Percentiles rank a stretch among this genome's conserved stretches.
Evolutionary conservation across 1,284 basidiomycete genomes (phyloP).

Genomic region (Megacollybia platyphylla): DNA sequence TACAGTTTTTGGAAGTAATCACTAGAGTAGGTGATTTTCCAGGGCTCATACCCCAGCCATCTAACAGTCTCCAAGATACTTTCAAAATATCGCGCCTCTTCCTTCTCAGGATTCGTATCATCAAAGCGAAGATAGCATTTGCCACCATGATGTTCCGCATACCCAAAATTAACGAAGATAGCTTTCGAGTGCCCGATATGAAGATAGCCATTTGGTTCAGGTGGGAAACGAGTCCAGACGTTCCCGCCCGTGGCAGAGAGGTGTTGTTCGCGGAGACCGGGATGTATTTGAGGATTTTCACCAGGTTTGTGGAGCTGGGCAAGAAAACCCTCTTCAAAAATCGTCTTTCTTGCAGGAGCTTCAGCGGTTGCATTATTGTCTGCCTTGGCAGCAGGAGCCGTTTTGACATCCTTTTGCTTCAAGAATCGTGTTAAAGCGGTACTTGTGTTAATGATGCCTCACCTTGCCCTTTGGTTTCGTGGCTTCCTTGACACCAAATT

Average conservation of each 20-base stretch:
- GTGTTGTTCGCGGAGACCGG: slow-evolving; percentile 73
- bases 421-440: slow-evolving; percentile 28
- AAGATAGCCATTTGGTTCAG: slow-evolving; percentile 95
- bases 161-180: slow-evolving; percentile 97
- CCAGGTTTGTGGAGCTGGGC: slow-evolving; percentile 90
- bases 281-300: slow-evolving; percentile 82
- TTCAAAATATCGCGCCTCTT: slow-evolving; percentile 93
- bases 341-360: slow-evolving; percentile 41
- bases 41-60: slow-evolving; percentile 97
- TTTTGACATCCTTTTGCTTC: slow-evolving; percentile 25
- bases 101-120: slow-evolving; percentile 97
- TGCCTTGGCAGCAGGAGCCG: slow-evolving; percentile 17
- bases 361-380: slow-evolving; percentile 14
- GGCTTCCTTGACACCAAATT: slow-evolving; percentile 71
- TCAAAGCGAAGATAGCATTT: slow-evolving; percentile 93
- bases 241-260: slow-evolving; percentile 71
- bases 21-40: slow-evolving; percentile 98
- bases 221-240: slow-evolving; percentile 96
- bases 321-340: slow-evolving; percentile 94
- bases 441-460: neutral
- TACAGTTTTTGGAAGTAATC: slow-evolving; percentile 92
- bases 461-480: slow-evolving; percentile 68
- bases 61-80: slow-evolving; percentile 92
- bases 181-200: slow-evolving; percentile 98
- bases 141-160: slow-evolving; percentile 85